Evolutionary conservation across 495 filamentous ascomycete species (phyloP), one percentile per base, ranked within the genome.

Genomic region (Tuber melanosporum): DNA sequence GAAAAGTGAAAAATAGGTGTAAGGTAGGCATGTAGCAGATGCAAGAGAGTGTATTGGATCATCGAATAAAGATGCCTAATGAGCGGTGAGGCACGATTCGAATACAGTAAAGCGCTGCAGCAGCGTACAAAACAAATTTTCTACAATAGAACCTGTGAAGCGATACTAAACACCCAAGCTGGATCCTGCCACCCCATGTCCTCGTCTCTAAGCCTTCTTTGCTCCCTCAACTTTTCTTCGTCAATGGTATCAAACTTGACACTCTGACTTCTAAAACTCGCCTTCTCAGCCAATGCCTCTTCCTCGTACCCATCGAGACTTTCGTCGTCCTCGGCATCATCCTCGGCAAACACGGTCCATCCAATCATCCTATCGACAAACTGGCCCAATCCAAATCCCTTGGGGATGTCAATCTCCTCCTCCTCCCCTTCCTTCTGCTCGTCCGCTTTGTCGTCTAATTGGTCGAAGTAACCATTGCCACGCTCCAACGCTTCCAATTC

Each of bases 171-270:
- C 76, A 97, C 84, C 94, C 93, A 97, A 42, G 91, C 88, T 49
- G 92, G 94, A 86, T 97, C 94, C 76, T 91, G 88, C 94, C 92
- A 96, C 14, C 89, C 90, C 20, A 91, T 89, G 19, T 86, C 87
- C 72, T 90, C 86, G 45, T 88, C 87, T 71, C 82, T 83, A 74
- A 78, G 74, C 73, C 79, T 73, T 57, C 73, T 82, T 74, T 80
- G 83, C 72, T 83, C 81, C 71, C 82, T 74, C 74, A 82, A 73
- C 71, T 80, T 84, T 47, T 69, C 80, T 76, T 83, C 82, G 71
- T 83, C 81, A 76, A 84, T 77, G 72, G 73, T 86, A 74, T 87
- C 84, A n/a, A 86, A 83, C 49, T 82, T 86, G 52, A 87, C 85
- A 57, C 84, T 87, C 79, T 86, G 87, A 52, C 78, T 76, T 62